Base-by-base conservation (phyloP, 1,284 basidiomycete species). In the Bjerkandera adusta region DNA sequence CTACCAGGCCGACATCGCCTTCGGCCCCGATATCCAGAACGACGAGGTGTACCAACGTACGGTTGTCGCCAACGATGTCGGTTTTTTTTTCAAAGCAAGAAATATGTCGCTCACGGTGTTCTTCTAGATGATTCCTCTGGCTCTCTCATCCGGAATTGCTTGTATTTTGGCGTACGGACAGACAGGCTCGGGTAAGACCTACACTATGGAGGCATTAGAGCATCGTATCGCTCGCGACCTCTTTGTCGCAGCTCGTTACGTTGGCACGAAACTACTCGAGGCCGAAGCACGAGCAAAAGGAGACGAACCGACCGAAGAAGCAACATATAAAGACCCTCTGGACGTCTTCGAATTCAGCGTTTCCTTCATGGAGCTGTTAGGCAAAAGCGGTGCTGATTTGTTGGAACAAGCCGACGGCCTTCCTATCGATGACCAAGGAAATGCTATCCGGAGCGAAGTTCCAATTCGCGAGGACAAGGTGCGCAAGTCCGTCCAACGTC, bases 101-200 rank as follows among this genome's bases (percentile, higher is more conserved):
- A 3, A 6, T 22, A 11, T 15, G 16, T 30, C 20, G 40, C 15
- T n/a, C n/a, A n/a, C n/a, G n/a, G n/a, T n/a, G n/a, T n/a, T 41
- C n/a, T 15, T 7, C 16, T 22, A 65, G 64, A 55, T 66, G 32
- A 52, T 68, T n/a, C 44, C 59, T 1, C 55, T 66, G 1, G 65
- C 57, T 21, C 53, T 66, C n/a, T 61, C 62, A 10, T 60, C 61
- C 12, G 66, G 66, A 7, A 61, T 64, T 4, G 60, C 58, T 5
- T 68, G 65, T 47, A 58, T 68, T 29, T 57, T 68, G 10, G 64
- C 66, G 8, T 68, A 65, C 43, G 64, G 65, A 1, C 64, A 66
- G 49, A 65, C 64, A 1, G 62, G 65, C 11, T 55, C 59, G 4
- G 65, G 65, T 1, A 67, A 67, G 51, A 66, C 65, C 1, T 64